Conservation (phyloP, 495 filamentous ascomycete genomes). For the Penicillium daleae region DNA sequence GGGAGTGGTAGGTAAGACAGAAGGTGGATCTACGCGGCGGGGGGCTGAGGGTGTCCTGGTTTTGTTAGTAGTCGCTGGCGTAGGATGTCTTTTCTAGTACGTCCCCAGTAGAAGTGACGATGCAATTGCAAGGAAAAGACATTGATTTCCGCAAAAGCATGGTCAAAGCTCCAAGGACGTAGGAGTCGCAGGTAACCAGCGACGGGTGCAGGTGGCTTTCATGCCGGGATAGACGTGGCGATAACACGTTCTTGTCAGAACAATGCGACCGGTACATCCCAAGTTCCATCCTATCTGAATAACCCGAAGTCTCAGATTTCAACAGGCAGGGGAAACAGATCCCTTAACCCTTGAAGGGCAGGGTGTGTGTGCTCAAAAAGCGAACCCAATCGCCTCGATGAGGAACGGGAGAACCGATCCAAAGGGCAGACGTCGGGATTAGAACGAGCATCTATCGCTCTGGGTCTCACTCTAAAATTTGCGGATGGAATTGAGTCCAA, state of each 20-base stretch:
- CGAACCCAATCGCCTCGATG: slow-evolving; percentile 50
- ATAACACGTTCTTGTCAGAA: slow-evolving; percentile 1
- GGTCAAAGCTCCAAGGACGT: background rate
- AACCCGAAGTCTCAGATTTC: background rate
- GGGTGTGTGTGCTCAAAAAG: slow-evolving; percentile 55
- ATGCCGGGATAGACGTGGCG: background rate
- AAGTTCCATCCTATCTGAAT: background rate
- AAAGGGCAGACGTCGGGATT: slow-evolving; percentile 49
- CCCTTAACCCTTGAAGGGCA: slow-evolving; percentile 4
- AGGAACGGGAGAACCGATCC: slow-evolving; percentile 22
- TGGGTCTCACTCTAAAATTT: slow-evolving; percentile 51
- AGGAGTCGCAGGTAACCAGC: background rate
- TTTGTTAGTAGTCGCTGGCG: background rate
- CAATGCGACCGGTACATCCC: background rate
- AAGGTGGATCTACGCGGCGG: background rate
- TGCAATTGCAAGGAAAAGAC: slow-evolving; percentile 3
- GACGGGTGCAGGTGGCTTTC: background rate
- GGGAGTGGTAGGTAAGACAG: background rate
- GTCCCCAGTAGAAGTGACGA: background rate
- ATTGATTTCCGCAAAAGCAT: slow-evolving; percentile 6
- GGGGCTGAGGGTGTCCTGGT: background rate
- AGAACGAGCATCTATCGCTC: slow-evolving; percentile 52
- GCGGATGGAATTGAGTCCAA: slow-evolving; percentile 27
- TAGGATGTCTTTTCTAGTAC: background rate
- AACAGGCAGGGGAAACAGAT: background rate